A percentile compares a stretch with the other conserved stretches of the same genome.
These are phyloP conservation scores for Fusarium metavorans DNA, from an alignment of 2,329 filamentous ascomycete species.

Conservation along the genomic window DNA sequence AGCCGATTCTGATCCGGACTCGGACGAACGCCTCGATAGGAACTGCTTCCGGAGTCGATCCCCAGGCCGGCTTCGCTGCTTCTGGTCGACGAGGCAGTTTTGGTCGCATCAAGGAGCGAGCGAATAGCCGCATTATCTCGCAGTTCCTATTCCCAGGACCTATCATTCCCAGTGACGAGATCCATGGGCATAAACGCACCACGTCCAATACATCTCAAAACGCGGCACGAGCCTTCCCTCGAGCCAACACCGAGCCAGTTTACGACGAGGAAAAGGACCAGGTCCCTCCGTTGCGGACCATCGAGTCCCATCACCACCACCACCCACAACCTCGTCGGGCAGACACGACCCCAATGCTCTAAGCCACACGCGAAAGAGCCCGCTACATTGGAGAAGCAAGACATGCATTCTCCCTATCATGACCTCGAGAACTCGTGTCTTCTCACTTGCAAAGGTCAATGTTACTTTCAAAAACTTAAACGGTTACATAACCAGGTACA, in stretches of 20 bases:
- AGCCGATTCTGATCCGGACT: conserved; percentile 54
- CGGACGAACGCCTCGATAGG: conserved; percentile 51
- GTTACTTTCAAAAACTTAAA: neutral
- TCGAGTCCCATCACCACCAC: conserved; percentile 41
- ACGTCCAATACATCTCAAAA: conserved; percentile 46
- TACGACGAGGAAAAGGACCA: conserved; percentile 45
- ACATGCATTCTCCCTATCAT: neutral
- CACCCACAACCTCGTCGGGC: conserved; percentile 43
- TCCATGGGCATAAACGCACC: conserved; percentile 43
- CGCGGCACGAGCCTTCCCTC: conserved; percentile 37
- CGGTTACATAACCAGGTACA: neutral
- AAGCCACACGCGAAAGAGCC: conserved; percentile 5
- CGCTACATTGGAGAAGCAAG: neutral
- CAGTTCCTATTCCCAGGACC: conserved; percentile 64
- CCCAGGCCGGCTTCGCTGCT: conserved; percentile 37
- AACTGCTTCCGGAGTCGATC: conserved; percentile 45
- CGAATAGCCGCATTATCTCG: conserved; percentile 58
- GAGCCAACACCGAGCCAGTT: conserved; percentile 44
- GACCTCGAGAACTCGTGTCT: neutral
- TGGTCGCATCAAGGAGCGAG: conserved; percentile 53
- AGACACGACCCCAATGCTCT: conserved; percentile 43
- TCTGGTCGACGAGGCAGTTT: conserved; percentile 51
- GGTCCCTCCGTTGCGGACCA: conserved; percentile 42
- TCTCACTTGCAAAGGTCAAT: neutral
- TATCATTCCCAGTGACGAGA: conserved; percentile 48